These are phyloP conservation scores for Chlamydomonas sp. DNA, from an alignment of 139 green algal species.

Conservation along the genomic window DNA sequence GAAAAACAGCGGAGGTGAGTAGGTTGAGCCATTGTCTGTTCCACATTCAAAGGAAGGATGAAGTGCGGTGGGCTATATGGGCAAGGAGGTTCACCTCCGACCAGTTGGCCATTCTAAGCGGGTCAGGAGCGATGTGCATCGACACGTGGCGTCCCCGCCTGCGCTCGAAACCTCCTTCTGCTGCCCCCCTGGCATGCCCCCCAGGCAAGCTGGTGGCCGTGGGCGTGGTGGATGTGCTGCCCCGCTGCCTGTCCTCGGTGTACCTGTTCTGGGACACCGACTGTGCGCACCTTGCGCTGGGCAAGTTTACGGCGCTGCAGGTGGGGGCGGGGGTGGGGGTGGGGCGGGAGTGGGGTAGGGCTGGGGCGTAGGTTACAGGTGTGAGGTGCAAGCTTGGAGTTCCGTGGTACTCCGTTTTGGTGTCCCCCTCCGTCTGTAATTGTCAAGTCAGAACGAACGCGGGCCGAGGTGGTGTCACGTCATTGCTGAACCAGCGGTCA, in stretches of 20 bases:
- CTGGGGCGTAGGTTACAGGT: neutral
- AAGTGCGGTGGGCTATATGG: too few species aligned
- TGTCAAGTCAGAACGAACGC: neutral
- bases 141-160: too few species aligned
- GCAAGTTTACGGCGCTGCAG: conserved; percentile 77
- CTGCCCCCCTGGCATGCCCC: neutral
- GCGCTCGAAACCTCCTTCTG: too few species aligned
- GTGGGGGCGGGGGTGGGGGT: neutral
- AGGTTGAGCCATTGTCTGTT: too few species aligned
- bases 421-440: neutral
- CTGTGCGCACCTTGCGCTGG: conserved; percentile 74
- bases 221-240: conserved; percentile 93
- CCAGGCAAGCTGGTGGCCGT: conserved; percentile 86
- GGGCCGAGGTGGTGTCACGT: too few species aligned
- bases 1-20: too few species aligned
- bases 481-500: too few species aligned
- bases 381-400: neutral
- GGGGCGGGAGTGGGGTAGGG: neutral
- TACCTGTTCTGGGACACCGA: conserved; percentile 98
- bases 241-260: conserved; percentile 81
- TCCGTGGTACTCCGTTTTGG: neutral
- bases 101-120: too few species aligned
- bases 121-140: too few species aligned
- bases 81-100: too few species aligned
- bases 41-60: too few species aligned